Evolutionary conservation across 2,329 filamentous ascomycete genomes (phyloP).

Genomic region (Teratosphaeria viscida): DNA sequence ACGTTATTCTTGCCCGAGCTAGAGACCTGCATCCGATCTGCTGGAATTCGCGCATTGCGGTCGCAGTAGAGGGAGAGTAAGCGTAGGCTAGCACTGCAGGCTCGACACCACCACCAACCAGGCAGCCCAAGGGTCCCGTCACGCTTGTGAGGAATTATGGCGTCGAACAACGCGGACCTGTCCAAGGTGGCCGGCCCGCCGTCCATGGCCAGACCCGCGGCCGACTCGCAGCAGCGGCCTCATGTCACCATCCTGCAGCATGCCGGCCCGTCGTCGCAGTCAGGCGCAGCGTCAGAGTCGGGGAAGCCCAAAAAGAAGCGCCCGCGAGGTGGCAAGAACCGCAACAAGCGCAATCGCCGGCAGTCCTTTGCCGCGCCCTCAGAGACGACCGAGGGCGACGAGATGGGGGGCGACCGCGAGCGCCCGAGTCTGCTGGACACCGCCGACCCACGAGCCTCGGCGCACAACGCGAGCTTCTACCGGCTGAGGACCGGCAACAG

Average conservation of each 20-base stretch:
- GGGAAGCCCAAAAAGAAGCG: slow-evolving; percentile 5
- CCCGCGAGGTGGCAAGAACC: slow-evolving; percentile 3
- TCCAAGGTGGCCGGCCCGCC: slow-evolving; percentile 1
- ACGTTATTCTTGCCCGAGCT: not conserved
- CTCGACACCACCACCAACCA: not conserved
- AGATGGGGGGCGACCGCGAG: slow-evolving; percentile 19
- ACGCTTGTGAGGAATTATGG: not conserved
- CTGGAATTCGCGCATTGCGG: not conserved
- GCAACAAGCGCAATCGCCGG: slow-evolving; percentile 29
- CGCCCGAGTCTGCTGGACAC: slow-evolving; percentile 30
- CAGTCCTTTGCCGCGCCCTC: slow-evolving; percentile 67
- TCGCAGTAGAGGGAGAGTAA: not conserved
- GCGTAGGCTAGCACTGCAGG: not conserved
- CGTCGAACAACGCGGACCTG: not conserved
- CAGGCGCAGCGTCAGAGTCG: not conserved
- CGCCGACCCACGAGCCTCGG: slow-evolving; percentile 20
- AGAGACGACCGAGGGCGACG: slow-evolving; percentile 37
- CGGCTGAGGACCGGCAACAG: slow-evolving; percentile 44
- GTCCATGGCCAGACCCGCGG: slow-evolving; percentile 2
- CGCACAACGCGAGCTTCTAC: slow-evolving; percentile 43
- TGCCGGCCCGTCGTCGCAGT: not conserved
- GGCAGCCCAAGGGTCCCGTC: not conserved
- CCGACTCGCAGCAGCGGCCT: not conserved
- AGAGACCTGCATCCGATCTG: not conserved
- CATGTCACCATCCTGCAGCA: not conserved